These are phyloP conservation scores for Chytriomyces confervae DNA, from an alignment of 192 early-diverging fungal species.

Conservation along the genomic window DNA sequence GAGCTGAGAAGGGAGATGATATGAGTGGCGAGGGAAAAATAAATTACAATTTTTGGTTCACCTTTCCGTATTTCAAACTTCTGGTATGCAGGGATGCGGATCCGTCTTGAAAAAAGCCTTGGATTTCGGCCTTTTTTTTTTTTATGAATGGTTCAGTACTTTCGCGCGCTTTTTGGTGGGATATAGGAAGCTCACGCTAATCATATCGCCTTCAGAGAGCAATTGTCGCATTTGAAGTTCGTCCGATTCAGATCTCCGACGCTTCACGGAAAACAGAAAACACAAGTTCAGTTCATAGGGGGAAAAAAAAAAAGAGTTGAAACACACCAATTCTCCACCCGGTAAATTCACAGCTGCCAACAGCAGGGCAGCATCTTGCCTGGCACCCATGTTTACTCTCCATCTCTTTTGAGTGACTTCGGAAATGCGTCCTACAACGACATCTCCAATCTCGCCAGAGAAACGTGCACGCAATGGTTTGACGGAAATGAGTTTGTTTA, in stretches of 20 bases:
- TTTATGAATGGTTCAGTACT: neutral
- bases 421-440: conserved; percentile 93
- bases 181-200: conserved; percentile 66
- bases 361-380: conserved; percentile 84
- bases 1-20: conserved; percentile 50
- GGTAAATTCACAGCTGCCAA: conserved; percentile 93
- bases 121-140: conserved; percentile 72
- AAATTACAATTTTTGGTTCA: conserved; percentile 40
- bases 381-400: conserved; percentile 90
- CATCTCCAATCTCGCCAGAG: conserved; percentile 93
- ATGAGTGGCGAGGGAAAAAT: conserved; percentile 7
- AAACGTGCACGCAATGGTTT: conserved; percentile 82
- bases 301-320: neutral
- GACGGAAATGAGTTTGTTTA: conserved; percentile 96
- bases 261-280: conserved; percentile 43
- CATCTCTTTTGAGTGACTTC: conserved; percentile 91
- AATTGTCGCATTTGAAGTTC: conserved; percentile 96
- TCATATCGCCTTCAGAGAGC: conserved; percentile 91
- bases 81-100: conserved; percentile 88
- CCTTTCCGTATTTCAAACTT: conserved; percentile 89
- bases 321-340: conserved; percentile 84
- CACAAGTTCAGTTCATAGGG: neutral
- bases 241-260: conserved; percentile 93
- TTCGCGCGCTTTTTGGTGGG: neutral
- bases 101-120: conserved; percentile 86